phyloP scores from a whole-genome alignment of 345 rosid genomes.

The Citrus trifoliata region DNA sequence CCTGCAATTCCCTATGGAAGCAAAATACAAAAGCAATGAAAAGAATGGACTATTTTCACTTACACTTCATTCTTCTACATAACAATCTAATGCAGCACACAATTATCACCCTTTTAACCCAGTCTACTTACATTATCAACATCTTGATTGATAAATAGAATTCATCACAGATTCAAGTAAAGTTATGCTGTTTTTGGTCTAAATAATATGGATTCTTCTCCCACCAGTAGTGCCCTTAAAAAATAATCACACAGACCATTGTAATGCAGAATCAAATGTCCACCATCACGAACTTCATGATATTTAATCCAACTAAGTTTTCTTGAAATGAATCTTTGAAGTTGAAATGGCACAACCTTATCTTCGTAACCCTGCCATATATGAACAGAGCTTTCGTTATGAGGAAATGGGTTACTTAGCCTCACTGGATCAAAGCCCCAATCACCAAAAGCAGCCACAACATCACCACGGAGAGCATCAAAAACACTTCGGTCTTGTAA shows the following conservation, averaged over 20 bases:
- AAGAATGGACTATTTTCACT: slow-evolving; percentile 11
- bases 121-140: slow-evolving; percentile 25
- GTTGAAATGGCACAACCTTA: slow-evolving; percentile 76
- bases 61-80: slow-evolving; percentile 16
- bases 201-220: slow-evolving; percentile 53
- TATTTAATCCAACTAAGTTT: slow-evolving; percentile 78
- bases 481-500: slow-evolving; percentile 49
- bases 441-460: slow-evolving; percentile 52
- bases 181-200: slow-evolving; percentile 27
- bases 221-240: slow-evolving; percentile 58
- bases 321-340: slow-evolving; percentile 55
- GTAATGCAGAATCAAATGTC: slow-evolving; percentile 82
- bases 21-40: background rate
- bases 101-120: background rate
- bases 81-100: slow-evolving; percentile 11
- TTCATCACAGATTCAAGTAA: slow-evolving; percentile 9
- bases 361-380: slow-evolving; percentile 91
- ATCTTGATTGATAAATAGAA: slow-evolving; percentile 21
- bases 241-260: slow-evolving; percentile 66
- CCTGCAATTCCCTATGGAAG: background rate
- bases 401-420: slow-evolving; percentile 45
- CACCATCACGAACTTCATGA: slow-evolving; percentile 86
- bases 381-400: slow-evolving; percentile 46
- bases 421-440: slow-evolving; percentile 88
- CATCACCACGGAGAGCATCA: slow-evolving; percentile 59